A percentile compares a stretch with the other conserved stretches of the same genome.
Evolutionary conservation across 108 stramenopile species (phyloP).

Genomic region (Stephanodiscus triporus): DNA sequence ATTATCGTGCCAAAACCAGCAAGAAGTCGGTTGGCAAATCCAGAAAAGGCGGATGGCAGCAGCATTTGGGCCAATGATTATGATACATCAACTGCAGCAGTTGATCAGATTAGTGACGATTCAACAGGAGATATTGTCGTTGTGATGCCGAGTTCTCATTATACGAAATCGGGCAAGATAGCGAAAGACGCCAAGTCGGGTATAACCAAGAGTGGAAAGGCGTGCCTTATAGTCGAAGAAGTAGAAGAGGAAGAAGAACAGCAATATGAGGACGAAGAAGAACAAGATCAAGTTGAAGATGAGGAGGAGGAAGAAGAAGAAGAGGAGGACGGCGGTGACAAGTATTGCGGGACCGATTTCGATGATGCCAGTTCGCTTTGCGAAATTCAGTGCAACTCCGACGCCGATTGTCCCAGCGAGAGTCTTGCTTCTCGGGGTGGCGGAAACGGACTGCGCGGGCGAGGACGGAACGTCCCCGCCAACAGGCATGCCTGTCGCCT

Average conservation of each 20-base stretch:
- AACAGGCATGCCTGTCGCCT: neutral
- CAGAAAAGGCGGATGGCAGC: neutral
- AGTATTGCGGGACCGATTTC: slow-evolving; percentile 14
- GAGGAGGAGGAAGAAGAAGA: neutral
- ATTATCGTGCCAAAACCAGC: neutral
- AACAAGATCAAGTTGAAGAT: neutral
- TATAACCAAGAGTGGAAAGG: slow-evolving; percentile 20
- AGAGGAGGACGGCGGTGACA: neutral
- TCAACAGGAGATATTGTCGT: neutral
- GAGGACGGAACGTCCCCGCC: neutral
- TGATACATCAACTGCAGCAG: neutral
- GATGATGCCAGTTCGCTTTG: slow-evolving; percentile 15
- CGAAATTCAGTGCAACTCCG: neutral
- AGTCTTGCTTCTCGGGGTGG: slow-evolving; percentile 10
- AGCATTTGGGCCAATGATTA: neutral
- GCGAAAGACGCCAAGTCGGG: slow-evolving; percentile 5
- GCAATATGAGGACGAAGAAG: neutral
- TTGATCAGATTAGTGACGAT: too few species aligned
- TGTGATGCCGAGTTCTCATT: neutral
- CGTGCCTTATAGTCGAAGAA: neutral
- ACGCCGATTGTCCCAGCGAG: slow-evolving; percentile 14
- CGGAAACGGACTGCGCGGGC: slow-evolving; percentile 1
- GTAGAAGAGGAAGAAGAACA: neutral
- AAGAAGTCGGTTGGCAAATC: neutral
- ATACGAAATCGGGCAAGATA: slow-evolving; percentile 16